Conservation (phyloP, 306 rosid genomes). For the Lathyrus tuberosus region DNA sequence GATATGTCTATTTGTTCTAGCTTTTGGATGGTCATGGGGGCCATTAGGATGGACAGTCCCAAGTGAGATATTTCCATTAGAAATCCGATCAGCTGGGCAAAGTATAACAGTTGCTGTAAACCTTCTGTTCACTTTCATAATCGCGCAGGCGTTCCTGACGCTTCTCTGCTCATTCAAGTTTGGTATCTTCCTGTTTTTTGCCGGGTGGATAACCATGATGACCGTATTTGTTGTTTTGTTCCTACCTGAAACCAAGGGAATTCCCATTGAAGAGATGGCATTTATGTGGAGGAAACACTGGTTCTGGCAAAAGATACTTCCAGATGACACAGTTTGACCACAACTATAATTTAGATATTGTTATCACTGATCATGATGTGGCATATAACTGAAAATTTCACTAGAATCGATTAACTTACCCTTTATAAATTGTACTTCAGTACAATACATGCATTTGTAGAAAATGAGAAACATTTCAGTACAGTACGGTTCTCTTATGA, state of each 20-base stretch:
- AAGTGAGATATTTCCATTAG: slow-evolving; percentile 12
- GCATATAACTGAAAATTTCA: background rate
- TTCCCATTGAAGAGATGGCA: slow-evolving; percentile 11
- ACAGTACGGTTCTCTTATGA: too few species aligned
- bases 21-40: slow-evolving; percentile 25
- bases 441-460: background rate
- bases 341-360: background rate
- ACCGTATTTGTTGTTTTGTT: background rate
- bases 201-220: slow-evolving; percentile 13
- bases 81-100: slow-evolving; percentile 6
- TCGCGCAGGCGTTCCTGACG: background rate
- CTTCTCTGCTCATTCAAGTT: slow-evolving; percentile 4
- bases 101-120: slow-evolving; percentile 6
- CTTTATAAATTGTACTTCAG: background rate
- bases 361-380: background rate
- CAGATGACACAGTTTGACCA: background rate
- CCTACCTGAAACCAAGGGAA: slow-evolving; percentile 16
- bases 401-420: background rate
- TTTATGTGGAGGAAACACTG: slow-evolving; percentile 1
- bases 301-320: slow-evolving; percentile 9
- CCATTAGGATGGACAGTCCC: slow-evolving; percentile 18
- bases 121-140: slow-evolving; percentile 13
- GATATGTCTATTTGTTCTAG: slow-evolving; percentile 9
- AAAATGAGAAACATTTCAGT: background rate
- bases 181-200: slow-evolving; percentile 7